A percentile compares a stretch with the other conserved stretches of the same genome.
Evolutionary conservation across 2,329 filamentous ascomycete genomes (phyloP).

Genomic region (Septoria petroselini): DNA sequence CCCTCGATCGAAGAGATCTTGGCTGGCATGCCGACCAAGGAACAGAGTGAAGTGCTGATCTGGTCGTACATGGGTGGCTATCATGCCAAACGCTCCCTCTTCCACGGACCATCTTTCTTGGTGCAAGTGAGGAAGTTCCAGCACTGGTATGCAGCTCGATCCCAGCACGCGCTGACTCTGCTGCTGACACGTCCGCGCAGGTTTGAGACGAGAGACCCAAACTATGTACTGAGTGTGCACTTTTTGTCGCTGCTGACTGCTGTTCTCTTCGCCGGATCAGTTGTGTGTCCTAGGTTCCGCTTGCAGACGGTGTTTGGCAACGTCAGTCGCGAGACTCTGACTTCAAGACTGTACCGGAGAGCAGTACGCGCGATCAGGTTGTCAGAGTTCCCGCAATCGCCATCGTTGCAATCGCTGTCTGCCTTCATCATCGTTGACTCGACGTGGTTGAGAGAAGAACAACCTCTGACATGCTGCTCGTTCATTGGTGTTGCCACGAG

Average conservation of each 20-base stretch:
- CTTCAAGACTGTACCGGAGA: conserved; percentile 24
- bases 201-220: conserved; percentile 22
- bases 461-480: conserved; percentile 48
- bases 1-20: conserved; percentile 24
- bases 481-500: conserved; percentile 49
- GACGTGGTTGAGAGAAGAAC: conserved; percentile 46
- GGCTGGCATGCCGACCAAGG: conserved; percentile 20
- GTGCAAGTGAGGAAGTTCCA: conserved; percentile 25
- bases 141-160: conserved; percentile 18
- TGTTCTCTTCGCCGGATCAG: conserved; percentile 28
- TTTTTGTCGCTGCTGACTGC: conserved; percentile 26
- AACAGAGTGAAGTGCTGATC: conserved; percentile 26
- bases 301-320: conserved; percentile 25
- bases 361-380: conserved; percentile 27
- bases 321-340: conserved; percentile 23
- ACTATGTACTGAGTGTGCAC: conserved; percentile 24
- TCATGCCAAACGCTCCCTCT: conserved; percentile 24
- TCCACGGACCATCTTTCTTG: conserved; percentile 23
- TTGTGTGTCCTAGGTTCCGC: conserved; percentile 24
- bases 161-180: neutral
- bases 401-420: conserved; percentile 46
- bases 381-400: conserved; percentile 43
- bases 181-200: conserved; percentile 4
- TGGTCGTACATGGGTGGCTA: conserved; percentile 27
- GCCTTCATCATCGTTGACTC: conserved; percentile 43